A percentile compares a stretch with the other conserved stretches of the same genome.
Evolutionary conservation across 176 grass and related monocot species (phyloP).

Genomic region (Raddia distichophylla): DNA sequence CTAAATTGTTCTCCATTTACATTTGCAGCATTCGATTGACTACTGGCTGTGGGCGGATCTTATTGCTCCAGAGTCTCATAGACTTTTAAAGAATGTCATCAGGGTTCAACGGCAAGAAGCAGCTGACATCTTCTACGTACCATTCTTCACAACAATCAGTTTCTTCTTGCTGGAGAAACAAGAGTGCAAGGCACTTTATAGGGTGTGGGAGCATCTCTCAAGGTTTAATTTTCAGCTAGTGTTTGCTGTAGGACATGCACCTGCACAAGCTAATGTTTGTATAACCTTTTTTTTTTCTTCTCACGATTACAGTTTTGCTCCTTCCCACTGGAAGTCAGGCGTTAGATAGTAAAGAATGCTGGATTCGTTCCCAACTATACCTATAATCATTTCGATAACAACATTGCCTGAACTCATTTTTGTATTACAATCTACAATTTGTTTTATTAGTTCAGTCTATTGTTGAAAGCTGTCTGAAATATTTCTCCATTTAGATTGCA

Average conservation of each 20-base stretch:
- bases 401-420: neutral
- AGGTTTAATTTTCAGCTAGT: constrained; percentile 83
- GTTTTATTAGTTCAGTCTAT: constrained; percentile 18
- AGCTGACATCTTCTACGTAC: constrained; percentile 91
- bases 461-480: neutral
- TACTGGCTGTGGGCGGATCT: constrained; percentile 99
- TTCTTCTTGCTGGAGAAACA: constrained; percentile 96
- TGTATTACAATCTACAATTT: neutral
- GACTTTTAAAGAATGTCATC: constrained; percentile 76
- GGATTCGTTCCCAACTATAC: neutral
- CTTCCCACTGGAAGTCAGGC: neutral
- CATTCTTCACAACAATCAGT: constrained; percentile 97
- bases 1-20: constrained; percentile 19
- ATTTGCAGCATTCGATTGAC: constrained; percentile 90
- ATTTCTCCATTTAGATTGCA: constrained; percentile 6
- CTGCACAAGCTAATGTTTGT: constrained; percentile 36
- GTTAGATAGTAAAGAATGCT: constrained; percentile 21
- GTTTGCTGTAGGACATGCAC: constrained; percentile 41
- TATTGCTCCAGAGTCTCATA: constrained; percentile 79
- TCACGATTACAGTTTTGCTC: neutral
- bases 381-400: neutral
- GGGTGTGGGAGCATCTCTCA: constrained; percentile 90
- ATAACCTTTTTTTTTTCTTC: neutral
- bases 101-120: constrained; percentile 80
- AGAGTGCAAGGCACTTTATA: constrained; percentile 99